Evolutionary conservation across 225 moss, liverwort and hornwort species (phyloP), one percentile per base, ranked within the genome.

Genomic region (Lunularia cruciata): DNA sequence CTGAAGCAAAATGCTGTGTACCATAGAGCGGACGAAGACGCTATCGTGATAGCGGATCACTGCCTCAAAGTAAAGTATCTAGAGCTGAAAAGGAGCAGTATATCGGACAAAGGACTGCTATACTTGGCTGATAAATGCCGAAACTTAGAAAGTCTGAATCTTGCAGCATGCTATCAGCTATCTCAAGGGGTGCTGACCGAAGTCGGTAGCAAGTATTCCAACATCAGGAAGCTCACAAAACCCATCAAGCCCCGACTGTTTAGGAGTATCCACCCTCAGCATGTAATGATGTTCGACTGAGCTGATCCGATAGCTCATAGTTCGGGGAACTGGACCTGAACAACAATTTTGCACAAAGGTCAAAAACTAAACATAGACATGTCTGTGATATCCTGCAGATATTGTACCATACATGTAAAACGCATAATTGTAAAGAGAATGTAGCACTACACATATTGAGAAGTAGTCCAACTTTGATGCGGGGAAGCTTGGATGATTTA

Each of bases 181-280:
- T 77, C 81, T 12, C 74, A 70, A 13, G 60, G 42, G 39, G 81
- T 71, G 0, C 42, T 82, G 9, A 73, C 73, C 36, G 33, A 82
- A 30, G 74, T 65, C 45, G 47, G 66, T 25, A 63, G 32, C 16
- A 73, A 63, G 22, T 77, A 63, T 37, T 48, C 34, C 33, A 73
- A 70, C 25, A 56, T 82, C 30, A 76, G 56, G 36, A 60, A 39
- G 20, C 71, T 82, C 36, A 82, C 77, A 5, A 77, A 82, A n/a
- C 81, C 81, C 12, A 82, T 82, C 48, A 75, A 77, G 36, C 81
- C 81, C 57, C 81, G 81, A 25, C 67, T 82, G 77, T 64, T 74
- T 36, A 67, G 47, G 48, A 48, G 38, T 27, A 47, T 15, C 22
- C 26, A 35, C 26, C 47, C 40, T 71, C 67, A 51, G 31, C 35